phyloP scores from a whole-genome alignment of 2,329 filamentous ascomycete genomes.

The Aspergillus sp. region DNA sequence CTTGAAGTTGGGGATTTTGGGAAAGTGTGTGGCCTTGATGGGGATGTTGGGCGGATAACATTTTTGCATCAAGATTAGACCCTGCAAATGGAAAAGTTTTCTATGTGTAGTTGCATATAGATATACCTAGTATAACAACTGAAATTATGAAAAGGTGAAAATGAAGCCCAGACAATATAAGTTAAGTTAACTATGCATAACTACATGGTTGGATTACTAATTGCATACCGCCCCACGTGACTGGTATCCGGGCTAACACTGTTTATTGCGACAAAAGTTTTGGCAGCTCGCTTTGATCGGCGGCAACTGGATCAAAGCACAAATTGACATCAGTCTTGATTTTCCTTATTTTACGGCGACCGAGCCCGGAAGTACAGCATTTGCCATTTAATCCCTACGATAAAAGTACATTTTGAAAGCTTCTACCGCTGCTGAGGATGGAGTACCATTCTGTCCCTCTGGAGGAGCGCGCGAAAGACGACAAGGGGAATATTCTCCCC shows the following conservation, averaged over 20 bases:
- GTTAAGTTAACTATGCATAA: too few species aligned
- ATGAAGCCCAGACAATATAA: not conserved
- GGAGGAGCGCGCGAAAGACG: conserved; percentile 61
- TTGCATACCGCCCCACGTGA: conserved; percentile 19
- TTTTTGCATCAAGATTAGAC: conserved; percentile 50
- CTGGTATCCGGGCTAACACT: conserved; percentile 23
- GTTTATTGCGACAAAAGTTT: conserved; percentile 27
- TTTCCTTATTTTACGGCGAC: too few species aligned
- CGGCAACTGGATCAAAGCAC: not conserved
- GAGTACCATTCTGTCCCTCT: conserved; percentile 66
- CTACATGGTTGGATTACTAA: too few species aligned
- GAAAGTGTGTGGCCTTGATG: conserved; percentile 48
- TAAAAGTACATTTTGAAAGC: not conserved
- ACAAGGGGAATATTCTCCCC: conserved; percentile 59
- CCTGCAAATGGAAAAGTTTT: not conserved
- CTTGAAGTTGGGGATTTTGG: conserved; percentile 49
- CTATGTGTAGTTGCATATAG: not conserved
- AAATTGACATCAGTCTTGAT: not conserved
- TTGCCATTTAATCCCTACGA: not conserved
- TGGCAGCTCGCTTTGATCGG: conserved; percentile 5
- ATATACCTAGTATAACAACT: not conserved
- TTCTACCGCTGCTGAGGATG: conserved; percentile 40
- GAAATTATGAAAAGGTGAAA: not conserved
- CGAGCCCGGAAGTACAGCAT: not conserved
- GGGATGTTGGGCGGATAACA: conserved; percentile 44